These are phyloP conservation scores for Sarcomyxa edulis DNA, from an alignment of 768 basidiomycete species.

Conservation along the genomic window DNA sequence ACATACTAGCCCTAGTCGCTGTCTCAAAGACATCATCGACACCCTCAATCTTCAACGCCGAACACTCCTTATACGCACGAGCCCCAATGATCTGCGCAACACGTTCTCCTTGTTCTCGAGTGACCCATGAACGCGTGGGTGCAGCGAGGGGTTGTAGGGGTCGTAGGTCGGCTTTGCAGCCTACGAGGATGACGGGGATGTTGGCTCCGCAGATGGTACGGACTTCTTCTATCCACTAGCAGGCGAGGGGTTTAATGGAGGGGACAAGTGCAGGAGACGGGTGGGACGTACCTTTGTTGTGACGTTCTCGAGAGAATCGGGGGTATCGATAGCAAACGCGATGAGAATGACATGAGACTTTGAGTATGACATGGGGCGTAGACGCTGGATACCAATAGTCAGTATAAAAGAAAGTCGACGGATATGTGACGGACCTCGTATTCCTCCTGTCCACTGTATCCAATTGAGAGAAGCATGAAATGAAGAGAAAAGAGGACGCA, in stretches of 20 bases:
- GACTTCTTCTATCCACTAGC: conserved; percentile 97
- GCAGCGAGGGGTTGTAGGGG: conserved; percentile 47
- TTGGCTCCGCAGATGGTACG: conserved; percentile 90
- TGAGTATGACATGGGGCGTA: conserved; percentile 95
- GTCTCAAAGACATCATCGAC: conserved; percentile 98
- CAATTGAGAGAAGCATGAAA: conserved; percentile 9
- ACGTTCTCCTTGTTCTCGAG: conserved; percentile 75
- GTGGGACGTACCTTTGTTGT: conserved; percentile 70
- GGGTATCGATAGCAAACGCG: conserved; percentile 93
- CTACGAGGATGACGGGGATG: conserved; percentile 93
- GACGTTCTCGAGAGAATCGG: conserved; percentile 96
- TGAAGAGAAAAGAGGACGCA: conserved; percentile 37
- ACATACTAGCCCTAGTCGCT: conserved; percentile 93
- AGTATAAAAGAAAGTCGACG: conserved; percentile 6
- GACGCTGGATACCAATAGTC: conserved; percentile 45
- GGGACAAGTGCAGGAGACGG: conserved; percentile 3
- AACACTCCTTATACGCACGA: conserved; percentile 92
- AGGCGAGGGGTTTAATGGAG: conserved; percentile 3
- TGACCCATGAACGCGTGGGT: conserved; percentile 53
- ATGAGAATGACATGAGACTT: conserved; percentile 99
- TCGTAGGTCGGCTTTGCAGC: conserved; percentile 92
- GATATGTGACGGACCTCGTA: conserved; percentile 65
- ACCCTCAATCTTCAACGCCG: conserved; percentile 83
- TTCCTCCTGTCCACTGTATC: conserved; percentile 89
- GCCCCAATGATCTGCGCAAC: conserved; percentile 85